Conservation (phyloP, 2,329 filamentous ascomycete species). For the Fusarium nematophilum region DNA sequence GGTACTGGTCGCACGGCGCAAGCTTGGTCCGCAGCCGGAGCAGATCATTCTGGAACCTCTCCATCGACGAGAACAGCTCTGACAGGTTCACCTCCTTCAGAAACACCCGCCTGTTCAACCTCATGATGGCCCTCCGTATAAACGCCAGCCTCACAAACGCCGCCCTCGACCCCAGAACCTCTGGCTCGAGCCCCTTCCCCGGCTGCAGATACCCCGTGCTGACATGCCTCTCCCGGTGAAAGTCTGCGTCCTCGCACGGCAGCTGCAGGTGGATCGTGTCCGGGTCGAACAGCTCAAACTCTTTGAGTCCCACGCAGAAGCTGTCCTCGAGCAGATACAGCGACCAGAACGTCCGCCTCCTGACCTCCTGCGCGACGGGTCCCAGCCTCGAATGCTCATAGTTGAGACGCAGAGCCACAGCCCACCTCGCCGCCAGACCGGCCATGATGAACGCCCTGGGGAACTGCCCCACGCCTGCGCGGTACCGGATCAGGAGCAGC, state of each 20-base stretch:
- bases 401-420: slow-evolving; percentile 43
- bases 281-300: slow-evolving; percentile 42
- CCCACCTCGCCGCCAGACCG: slow-evolving; percentile 41
- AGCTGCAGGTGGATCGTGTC: slow-evolving; percentile 42
- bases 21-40: slow-evolving; percentile 37
- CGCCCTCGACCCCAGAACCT: slow-evolving; percentile 35
- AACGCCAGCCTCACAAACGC: slow-evolving; percentile 41
- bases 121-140: slow-evolving; percentile 38
- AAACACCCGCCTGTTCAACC: slow-evolving; percentile 39
- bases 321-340: slow-evolving; percentile 42
- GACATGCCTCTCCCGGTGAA: slow-evolving; percentile 31
- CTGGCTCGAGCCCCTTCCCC: slow-evolving; percentile 42
- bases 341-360: slow-evolving; percentile 43
- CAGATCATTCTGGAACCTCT: slow-evolving; percentile 43
- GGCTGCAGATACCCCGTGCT: slow-evolving; percentile 42
- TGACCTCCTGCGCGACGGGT: slow-evolving; percentile 39
- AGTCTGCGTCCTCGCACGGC: slow-evolving; percentile 41
- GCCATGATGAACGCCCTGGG: slow-evolving; percentile 45
- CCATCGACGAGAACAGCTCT: slow-evolving; percentile 40
- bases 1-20: slow-evolving; percentile 37
- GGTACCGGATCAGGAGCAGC: slow-evolving; percentile 40
- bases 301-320: slow-evolving; percentile 43
- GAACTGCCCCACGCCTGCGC: slow-evolving; percentile 42
- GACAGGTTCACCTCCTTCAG: slow-evolving; percentile 41
- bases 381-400: slow-evolving; percentile 42